phyloP scores from a whole-genome alignment of 169 alveolate genomes.

The Prorocentrum cordatum region DNA sequence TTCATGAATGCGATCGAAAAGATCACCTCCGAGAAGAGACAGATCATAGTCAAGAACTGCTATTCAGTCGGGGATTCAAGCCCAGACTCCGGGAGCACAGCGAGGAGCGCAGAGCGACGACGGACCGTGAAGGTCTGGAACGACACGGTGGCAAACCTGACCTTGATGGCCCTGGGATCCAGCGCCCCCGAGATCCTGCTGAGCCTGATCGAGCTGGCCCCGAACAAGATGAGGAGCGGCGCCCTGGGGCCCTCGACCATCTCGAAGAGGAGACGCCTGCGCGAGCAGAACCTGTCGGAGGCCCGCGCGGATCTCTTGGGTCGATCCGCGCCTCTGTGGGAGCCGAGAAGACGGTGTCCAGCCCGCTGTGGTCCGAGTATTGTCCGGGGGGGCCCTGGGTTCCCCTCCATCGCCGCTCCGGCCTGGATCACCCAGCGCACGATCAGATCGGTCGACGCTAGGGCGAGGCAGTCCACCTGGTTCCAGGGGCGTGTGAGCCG shows the following conservation, averaged over 20 bases:
- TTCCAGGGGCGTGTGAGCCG: too few relatives aligned
- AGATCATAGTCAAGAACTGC: neutral
- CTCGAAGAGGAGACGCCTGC: too few relatives aligned
- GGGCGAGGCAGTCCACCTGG: too few relatives aligned
- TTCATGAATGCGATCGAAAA: slow-evolving; percentile 69
- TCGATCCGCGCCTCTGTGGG: too few relatives aligned
- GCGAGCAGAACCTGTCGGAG: too few relatives aligned
- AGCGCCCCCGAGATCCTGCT: slow-evolving; percentile 77
- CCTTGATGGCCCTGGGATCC: slow-evolving; percentile 77
- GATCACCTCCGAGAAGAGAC: neutral
- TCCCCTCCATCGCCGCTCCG: too few relatives aligned
- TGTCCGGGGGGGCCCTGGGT: too few relatives aligned
- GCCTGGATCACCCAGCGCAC: too few relatives aligned
- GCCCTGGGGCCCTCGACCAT: slow-evolving; percentile 49
- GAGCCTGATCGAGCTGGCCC: slow-evolving; percentile 63
- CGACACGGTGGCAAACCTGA: slow-evolving; percentile 74
- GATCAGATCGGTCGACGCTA: too few relatives aligned
- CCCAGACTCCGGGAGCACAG: neutral
- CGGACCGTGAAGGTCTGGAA: slow-evolving; percentile 73
- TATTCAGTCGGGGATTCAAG: neutral
- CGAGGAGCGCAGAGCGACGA: neutral
- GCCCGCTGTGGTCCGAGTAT: too few relatives aligned
- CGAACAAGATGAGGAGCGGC: slow-evolving; percentile 17
- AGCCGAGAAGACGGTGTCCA: too few relatives aligned
- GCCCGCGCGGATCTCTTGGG: too few relatives aligned